Base-by-base conservation (phyloP, 768 basidiomycete species). In the Pleurotus pulmonarius region DNA sequence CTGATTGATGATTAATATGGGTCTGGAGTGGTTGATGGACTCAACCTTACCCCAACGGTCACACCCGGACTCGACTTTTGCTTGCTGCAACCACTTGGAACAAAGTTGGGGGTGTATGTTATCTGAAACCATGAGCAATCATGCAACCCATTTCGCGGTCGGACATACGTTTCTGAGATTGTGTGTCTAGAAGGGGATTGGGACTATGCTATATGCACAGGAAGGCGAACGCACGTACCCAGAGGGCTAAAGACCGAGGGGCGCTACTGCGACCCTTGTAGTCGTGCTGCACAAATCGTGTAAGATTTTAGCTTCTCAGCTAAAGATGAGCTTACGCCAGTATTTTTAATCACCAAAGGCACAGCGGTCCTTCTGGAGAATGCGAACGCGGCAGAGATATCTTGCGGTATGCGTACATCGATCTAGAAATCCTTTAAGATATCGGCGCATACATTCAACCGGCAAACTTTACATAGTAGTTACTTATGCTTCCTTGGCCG, bases 311-410 rank as follows among this genome's bases (percentile, higher is more conserved):
- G 37, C 2, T 22, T 38, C n/a, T 12, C n/a, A 16, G 29, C 8
- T 3, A 18, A 48, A 29, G 41, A 16, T n/a, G 24, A 44, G 12
- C 75, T 62, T 58, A 80, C 78, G 24, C 81, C 81, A 15, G 80
- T 80, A 58, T 82, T 83, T 61, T 80, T 79, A 20, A 83, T 70
- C 12, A 74, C 74, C 12, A 83, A 61, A 8, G 77, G 74, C n/a
- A 78, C 64, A 3, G 63, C 60, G 5, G 73, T 71, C 41, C 60
- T 58, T 57, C 67, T 73, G 11, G 73, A 68, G 58, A 81, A 83
- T n/a, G 61, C 63, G 39, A 79, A 78, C 0, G 79, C 79, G 2
- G 74, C 72, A 8, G 65, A 57, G 1, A 82, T 75, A 54, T 83
- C 80, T 24, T 69, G 57, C 24, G 70, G 60, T 7, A 59, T 57